Evolutionary conservation across 441 rosid species (phyloP).

Genomic region (Aleurites moluccanus): DNA sequence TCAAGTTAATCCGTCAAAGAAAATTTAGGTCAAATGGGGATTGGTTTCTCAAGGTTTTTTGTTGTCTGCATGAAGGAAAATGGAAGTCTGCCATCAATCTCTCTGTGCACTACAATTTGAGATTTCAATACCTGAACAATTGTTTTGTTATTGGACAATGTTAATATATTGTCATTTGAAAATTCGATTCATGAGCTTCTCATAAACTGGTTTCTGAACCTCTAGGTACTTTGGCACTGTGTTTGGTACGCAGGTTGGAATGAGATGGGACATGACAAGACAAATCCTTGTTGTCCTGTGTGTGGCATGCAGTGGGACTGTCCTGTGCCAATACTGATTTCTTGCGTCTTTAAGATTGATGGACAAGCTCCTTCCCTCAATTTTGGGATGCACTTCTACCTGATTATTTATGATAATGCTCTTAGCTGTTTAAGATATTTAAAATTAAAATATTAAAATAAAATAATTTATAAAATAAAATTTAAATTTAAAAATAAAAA

Average conservation of each 20-base stretch:
- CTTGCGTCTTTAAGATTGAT: background rate
- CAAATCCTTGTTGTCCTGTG: background rate
- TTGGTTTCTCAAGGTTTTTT: slow-evolving; percentile 2
- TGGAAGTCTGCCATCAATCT: background rate
- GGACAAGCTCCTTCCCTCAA: background rate
- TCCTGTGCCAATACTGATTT: background rate
- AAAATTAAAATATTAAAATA: background rate
- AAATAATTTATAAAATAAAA: background rate
- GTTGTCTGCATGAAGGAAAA: background rate
- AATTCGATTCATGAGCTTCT: background rate
- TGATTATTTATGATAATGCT: background rate
- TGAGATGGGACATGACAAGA: background rate
- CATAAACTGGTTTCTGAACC: background rate
- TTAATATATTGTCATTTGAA: background rate
- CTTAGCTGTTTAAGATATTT: background rate
- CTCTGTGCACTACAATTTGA: background rate
- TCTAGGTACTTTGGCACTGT: background rate
- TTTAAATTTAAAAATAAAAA: background rate
- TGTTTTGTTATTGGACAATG: slow-evolving; percentile 8
- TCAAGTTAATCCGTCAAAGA: background rate
- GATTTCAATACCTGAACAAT: slow-evolving; percentile 8
- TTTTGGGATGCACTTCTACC: background rate
- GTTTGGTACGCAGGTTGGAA: background rate
- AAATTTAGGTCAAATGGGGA: background rate
- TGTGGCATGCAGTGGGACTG: background rate